Base-by-base conservation (phyloP, 2,329 filamentous ascomycete species). In the Sarocladium brachiariae region DNA sequence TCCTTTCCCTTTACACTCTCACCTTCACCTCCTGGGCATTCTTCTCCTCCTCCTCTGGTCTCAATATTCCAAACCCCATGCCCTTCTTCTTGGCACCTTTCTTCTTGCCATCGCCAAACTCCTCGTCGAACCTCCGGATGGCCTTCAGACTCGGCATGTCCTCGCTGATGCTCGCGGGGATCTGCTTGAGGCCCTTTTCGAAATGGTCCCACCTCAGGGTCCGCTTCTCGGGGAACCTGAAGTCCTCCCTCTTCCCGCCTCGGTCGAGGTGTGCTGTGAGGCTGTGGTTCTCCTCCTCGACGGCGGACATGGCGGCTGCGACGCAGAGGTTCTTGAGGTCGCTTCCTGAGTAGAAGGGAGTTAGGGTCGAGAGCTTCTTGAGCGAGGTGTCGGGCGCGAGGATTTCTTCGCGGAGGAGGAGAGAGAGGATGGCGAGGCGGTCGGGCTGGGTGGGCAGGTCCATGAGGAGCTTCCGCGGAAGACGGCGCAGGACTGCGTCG, bases 41-140 rank as follows among this genome's bases (percentile, higher is more conserved):
- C 8, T 23, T 23, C 16, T 31, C 43, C 25, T 33, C 25, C 21
- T 47, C 43, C 14, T 10, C 7, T 30, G 27, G 27, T 13, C 27
- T 30, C 27, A 47, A 4, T 4, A 47, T 47, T 3, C 72, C 80
- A 59, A 86, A 86, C 1, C 83, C 83, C 68, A 86, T 78, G 4
- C 46, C 46, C 30, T 49, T 49, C 6, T 64, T 67, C 53, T 70
- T 71, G 51, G 66, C 67, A 60, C 70, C 81, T 66, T 79, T 83
- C 63, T 79, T 81, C 62, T 80, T 78, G 31, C 85, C 79, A 63
- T 96, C 90, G 23, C 93, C 92, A 65, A 91, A 99, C 65, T 92
- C 87, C 69, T 96, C 89, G 63, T 99, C 93, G 62, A 97, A 99
- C 69, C 95, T 95, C 59, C 89, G 80, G 60, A 99, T 96, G 11